Conservation (phyloP, 169 alveolate genomes). For the Neospora caninum region DNA sequence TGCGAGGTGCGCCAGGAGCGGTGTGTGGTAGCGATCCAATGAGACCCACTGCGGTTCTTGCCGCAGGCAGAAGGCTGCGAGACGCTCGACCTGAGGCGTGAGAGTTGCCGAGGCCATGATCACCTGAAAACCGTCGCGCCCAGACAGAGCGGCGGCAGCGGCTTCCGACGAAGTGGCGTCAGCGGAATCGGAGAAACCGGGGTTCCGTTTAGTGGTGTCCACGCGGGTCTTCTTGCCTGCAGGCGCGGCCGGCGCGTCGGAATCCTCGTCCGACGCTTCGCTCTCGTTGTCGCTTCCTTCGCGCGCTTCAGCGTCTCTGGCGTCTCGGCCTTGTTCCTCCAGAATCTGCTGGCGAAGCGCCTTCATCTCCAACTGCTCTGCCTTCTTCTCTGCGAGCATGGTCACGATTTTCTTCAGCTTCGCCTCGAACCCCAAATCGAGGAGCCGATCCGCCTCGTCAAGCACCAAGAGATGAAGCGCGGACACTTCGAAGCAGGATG, state of each 20-base stretch:
- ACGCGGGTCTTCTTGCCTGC: not conserved
- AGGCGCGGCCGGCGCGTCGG: not conserved
- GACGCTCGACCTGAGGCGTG: conserved; percentile 56
- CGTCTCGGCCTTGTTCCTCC: conserved; percentile 5
- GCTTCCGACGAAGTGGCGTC: too few species aligned
- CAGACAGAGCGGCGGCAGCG: not conserved
- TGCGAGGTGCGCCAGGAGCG: not conserved
- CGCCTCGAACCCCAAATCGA: conserved; percentile 96
- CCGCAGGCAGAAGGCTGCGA: conserved; percentile 59
- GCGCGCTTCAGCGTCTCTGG: not conserved
- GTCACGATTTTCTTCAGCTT: conserved; percentile 82
- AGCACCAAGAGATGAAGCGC: conserved; percentile 84
- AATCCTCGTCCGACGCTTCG: not conserved
- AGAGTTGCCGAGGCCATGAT: conserved; percentile 64
- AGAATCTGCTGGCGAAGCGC: not conserved
- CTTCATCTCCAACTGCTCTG: not conserved
- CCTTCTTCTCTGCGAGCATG: conserved; percentile 1
- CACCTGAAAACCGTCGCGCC: conserved; percentile 18
- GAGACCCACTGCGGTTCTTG: conserved; percentile 32
- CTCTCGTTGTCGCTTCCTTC: not conserved
- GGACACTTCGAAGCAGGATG: conserved; percentile 87
- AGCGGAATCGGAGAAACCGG: too few species aligned
- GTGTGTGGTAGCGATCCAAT: not conserved
- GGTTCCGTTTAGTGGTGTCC: not conserved
- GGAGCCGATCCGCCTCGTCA: conserved; percentile 98